These are phyloP conservation scores for Aspergillus luchuensis DNA, from an alignment of 2,329 filamentous ascomycete genomes.

Conservation along the genomic window DNA sequence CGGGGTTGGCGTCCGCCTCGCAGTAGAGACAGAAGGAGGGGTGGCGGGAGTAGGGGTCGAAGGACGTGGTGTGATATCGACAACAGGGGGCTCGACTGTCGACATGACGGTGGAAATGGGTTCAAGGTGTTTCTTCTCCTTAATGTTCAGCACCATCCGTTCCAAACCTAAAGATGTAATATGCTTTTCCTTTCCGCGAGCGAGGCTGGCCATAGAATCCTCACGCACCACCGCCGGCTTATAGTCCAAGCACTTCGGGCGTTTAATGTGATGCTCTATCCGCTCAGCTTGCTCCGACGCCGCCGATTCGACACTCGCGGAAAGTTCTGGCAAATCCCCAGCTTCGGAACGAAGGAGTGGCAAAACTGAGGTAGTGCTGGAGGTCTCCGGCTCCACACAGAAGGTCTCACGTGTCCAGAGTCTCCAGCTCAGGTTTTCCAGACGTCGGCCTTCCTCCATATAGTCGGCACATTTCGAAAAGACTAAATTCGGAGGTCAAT, in stretches of 20 bases:
- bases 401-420: slow-evolving; percentile 93
- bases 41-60: slow-evolving; percentile 43
- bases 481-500: slow-evolving; percentile 55
- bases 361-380: slow-evolving; percentile 55
- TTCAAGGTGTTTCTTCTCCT: slow-evolving; percentile 73
- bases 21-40: slow-evolving; percentile 34
- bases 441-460: slow-evolving; percentile 84
- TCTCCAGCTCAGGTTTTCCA: slow-evolving; percentile 96
- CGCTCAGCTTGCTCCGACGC: slow-evolving; percentile 62
- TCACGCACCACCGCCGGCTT: slow-evolving; percentile 53
- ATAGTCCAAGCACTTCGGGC: slow-evolving; percentile 66
- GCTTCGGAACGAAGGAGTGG: slow-evolving; percentile 50
- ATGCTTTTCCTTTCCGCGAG: slow-evolving; percentile 76
- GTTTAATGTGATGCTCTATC: slow-evolving; percentile 60
- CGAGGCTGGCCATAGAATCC: slow-evolving; percentile 61
- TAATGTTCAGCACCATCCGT: slow-evolving; percentile 91
- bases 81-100: slow-evolving; percentile 41
- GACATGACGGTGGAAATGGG: slow-evolving; percentile 52
- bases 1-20: slow-evolving; percentile 37
- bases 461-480: slow-evolving; percentile 94
- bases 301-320: slow-evolving; percentile 74
- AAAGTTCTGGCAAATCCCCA: slow-evolving; percentile 68
- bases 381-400: slow-evolving; percentile 69
- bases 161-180: slow-evolving; percentile 91
- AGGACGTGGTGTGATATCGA: slow-evolving; percentile 48